Percentiles rank a stretch among this genome's conserved stretches.
Evolutionary conservation across 129 eudicot species (phyloP).

Genomic region (Centrapalus pauciflorus): DNA sequence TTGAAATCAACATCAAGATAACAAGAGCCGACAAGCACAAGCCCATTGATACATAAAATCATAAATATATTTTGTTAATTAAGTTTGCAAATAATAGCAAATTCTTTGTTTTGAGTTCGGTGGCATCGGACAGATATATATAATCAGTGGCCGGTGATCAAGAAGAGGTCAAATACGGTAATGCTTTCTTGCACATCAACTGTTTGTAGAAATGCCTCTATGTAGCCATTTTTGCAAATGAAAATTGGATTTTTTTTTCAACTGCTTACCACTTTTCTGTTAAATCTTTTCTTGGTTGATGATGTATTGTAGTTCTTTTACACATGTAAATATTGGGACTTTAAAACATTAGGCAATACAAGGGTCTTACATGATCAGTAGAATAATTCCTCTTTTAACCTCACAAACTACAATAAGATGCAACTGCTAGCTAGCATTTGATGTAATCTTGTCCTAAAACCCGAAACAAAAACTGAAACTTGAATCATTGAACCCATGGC

Average conservation of each 20-base stretch:
- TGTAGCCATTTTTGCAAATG: too few species aligned
- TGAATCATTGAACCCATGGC: not conserved
- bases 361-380: not conserved
- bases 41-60: too few species aligned
- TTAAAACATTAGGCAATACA: not conserved
- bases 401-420: not conserved
- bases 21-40: too few species aligned
- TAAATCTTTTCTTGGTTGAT: not conserved
- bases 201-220: slow-evolving; percentile 10
- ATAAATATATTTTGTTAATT: too few species aligned
- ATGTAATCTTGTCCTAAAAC: not conserved
- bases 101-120: too few species aligned
- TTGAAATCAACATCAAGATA: too few species aligned
- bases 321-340: not conserved
- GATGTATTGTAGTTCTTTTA: not conserved
- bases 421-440: not conserved
- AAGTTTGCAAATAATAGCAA: too few species aligned
- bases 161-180: not conserved
- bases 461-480: not conserved
- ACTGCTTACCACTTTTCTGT: not conserved
- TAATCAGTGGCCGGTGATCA: not conserved
- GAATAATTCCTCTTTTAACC: not conserved
- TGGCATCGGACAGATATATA: too few species aligned
- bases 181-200: slow-evolving; percentile 4
- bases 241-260: too few species aligned